Base-by-base conservation (phyloP, 2,329 filamentous ascomycete species). In the Cytospora piceicola region DNA sequence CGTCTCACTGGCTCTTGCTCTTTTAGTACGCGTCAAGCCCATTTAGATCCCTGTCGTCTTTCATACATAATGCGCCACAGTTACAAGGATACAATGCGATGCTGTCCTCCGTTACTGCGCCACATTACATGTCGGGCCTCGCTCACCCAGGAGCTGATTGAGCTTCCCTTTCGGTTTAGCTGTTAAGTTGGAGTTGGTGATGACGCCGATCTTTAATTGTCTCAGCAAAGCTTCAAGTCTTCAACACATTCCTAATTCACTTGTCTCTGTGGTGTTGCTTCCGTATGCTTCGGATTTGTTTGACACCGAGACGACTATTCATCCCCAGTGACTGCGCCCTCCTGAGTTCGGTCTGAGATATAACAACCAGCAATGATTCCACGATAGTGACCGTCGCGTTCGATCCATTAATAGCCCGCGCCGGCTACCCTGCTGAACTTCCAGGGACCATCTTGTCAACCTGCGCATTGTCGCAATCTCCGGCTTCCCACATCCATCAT, bases 281-380 rank as follows among this genome's bases (percentile, higher is more conserved):
- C 59, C 39, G 24, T 53, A 15, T 59, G 39, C 55, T 66, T 66
- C 30, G 24, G 24, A 14, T 30, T 15, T 32, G 22, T 66, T 54
- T 51, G 20, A 12, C 17, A 57, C 58, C 56, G 22, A 52, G 39
- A 36, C 46, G 58, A 39, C 46, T 39, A 39, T 32, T 20, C 15
- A 58, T 51, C 29, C 29, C 61, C 8, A 24, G 42, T 54, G 56
- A 54, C 58, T 42, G 20, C 9, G 12, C 53, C 49, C 39, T 60
- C 42, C 52, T 15, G 32, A 49, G 46, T 51, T 54, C 51, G 32
- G 27, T 49, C 57, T 65, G 55, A 60, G 63, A 39, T 57, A 42
- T 39, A 66, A 24, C 51, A n/a, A 69, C 69, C 68, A 80, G 81
- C 78, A 76, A 84, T 84, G 82, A 80, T 82, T 81, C 77, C 79